Base-by-base conservation (phyloP, 2,329 filamentous ascomycete species). In the Ophiosphaerella narmari region DNA sequence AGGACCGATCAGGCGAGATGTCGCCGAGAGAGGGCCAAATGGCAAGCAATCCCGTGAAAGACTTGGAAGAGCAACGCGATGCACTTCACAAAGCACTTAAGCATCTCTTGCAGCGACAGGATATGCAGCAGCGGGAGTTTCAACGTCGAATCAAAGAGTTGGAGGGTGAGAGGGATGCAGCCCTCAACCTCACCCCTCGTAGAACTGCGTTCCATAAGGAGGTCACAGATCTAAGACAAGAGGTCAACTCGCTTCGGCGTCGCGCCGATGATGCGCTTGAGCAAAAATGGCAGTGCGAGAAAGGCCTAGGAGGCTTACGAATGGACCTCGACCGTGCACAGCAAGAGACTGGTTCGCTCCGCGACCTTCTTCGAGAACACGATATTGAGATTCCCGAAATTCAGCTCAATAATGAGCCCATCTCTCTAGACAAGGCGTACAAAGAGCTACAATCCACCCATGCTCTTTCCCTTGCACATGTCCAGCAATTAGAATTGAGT, bases 321-420 rank as follows among this genome's bases (percentile, higher is more conserved):
- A 97, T 96, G 89, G 93, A 97, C 68, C 84, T 99, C 36, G 94
- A 97, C 73, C 89, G 92, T 55, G 92, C 94, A 23, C 91, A 97
- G 73, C 89, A 94, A 70, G 94, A 99, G 75, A 96, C 96, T 26
- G 80, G 84, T 35, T 89, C 89, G n/a, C 81, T 99, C 35, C 86
- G 90, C 37, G 83, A 79, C 29, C 79, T 97, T 23, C 81, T 97
- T 16, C 79, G 86, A 53, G 90, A 96, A 71, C 89, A 92, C 60
- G 91, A 97, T 65, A 91, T 92, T 47, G 79, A 86, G 35, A 85
- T 89, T 21, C 86, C 88, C 0, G 85, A 85, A 39, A 81, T 82
- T 13, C 74, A 82, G 49, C 51, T 73, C 31, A 73, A 77, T 7
- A 70, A 73, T 49, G 60, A 86, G 9, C 90, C 89, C 0, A 82